A percentile compares a stretch with the other conserved stretches of the same genome.
Conservation (phyloP, 2,329 filamentous ascomycete genomes). For the Fusarium clavum region DNA sequence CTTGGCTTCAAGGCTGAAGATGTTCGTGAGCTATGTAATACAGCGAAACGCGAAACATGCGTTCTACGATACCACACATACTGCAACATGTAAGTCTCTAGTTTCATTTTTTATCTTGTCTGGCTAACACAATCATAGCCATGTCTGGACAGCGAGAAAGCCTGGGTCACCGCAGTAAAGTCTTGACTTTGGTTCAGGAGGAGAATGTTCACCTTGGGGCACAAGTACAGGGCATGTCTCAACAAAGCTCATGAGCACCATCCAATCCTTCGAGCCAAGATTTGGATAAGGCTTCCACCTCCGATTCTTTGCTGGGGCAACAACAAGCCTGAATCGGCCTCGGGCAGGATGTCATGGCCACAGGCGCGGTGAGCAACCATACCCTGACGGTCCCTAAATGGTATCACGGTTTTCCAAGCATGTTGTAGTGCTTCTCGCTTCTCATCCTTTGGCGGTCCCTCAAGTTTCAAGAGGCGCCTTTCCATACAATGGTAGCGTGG, state of each 20-base stretch:
- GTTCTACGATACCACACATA: conserved; percentile 76
- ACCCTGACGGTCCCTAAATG: conserved; percentile 31
- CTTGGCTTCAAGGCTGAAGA: conserved; percentile 64
- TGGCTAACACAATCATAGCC: conserved; percentile 26
- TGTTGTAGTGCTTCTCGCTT: conserved; percentile 27
- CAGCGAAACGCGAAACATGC: conserved; percentile 76
- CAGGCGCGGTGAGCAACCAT: conserved; percentile 19
- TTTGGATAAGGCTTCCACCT: not conserved
- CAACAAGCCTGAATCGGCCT: conserved; percentile 5
- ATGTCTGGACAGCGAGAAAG: conserved; percentile 47
- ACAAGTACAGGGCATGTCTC: conserved; percentile 4
- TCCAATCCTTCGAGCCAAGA: not conserved
- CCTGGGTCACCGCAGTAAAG: conserved; percentile 41
- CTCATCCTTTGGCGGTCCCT: conserved; percentile 19
- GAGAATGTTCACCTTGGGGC: conserved; percentile 7
- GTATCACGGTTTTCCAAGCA: conserved; percentile 29
- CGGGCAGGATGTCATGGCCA: conserved; percentile 11
- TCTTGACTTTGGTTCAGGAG: not conserved
- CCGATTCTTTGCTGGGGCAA: conserved; percentile 4
- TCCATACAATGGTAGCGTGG: conserved; percentile 26
- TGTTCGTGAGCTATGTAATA: conserved; percentile 70
- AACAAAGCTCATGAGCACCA: conserved; percentile 1
- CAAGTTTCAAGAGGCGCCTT: conserved; percentile 35
- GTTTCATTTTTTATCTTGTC: not conserved
- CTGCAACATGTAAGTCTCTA: conserved; percentile 76